Evolutionary conservation across 305 asterid genomes (phyloP).

Genomic region (Fraxinus velutina): DNA sequence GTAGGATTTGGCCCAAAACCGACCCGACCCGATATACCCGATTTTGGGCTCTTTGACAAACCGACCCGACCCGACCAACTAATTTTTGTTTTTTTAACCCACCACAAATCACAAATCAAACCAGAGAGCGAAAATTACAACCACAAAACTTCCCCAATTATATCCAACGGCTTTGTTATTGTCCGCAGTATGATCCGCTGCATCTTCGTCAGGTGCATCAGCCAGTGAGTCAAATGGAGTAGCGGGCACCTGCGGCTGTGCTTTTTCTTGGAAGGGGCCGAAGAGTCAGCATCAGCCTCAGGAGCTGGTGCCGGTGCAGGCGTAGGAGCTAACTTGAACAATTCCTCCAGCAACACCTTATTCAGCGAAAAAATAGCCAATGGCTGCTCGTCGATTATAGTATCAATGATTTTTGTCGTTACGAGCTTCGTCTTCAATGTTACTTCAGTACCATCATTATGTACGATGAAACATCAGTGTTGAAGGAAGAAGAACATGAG

Average conservation of each 20-base stretch:
- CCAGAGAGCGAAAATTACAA: constrained; percentile 35
- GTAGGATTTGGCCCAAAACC: no score
- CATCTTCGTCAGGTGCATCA: constrained; percentile 64
- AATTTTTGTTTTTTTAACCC: no score
- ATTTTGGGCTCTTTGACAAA: no score
- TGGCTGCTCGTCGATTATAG: constrained; percentile 61
- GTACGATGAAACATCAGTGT: constrained; percentile 66
- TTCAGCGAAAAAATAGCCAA: constrained; percentile 51
- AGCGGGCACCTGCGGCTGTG: constrained; percentile 55
- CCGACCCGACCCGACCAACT: no score
- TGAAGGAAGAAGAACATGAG: no score
- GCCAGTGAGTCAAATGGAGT: constrained; percentile 59
- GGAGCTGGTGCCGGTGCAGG: constrained; percentile 49
- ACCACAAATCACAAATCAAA: constrained; percentile 2
- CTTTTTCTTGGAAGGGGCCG: constrained; percentile 48
- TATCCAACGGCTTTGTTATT: constrained; percentile 37
- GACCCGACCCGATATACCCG: no score
- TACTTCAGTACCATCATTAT: constrained; percentile 71
- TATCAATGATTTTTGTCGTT: constrained; percentile 57
- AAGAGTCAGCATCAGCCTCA: constrained; percentile 22
- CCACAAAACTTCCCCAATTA: constrained; percentile 41
- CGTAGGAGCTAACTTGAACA: constrained; percentile 57
- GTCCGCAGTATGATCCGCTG: constrained; percentile 47
- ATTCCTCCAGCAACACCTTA: constrained; percentile 55
- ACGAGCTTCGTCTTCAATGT: constrained; percentile 55